Percentiles rank a stretch among this genome's conserved stretches.
Evolutionary conservation across 2,329 filamentous ascomycete species (phyloP).

Genomic region (Aspergillus uvarum): DNA sequence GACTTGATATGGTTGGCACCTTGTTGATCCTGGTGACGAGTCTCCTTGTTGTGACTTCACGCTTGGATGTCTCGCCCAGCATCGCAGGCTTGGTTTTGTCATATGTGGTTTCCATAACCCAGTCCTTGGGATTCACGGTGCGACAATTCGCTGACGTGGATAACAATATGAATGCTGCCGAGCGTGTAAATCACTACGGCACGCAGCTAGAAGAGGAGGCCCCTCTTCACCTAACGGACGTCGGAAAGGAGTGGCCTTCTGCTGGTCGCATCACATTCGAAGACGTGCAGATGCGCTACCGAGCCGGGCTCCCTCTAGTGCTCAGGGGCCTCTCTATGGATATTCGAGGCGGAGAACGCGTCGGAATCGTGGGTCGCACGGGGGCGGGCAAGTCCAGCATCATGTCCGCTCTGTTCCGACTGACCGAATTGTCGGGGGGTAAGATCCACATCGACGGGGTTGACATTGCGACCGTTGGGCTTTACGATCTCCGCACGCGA

Average conservation of each 20-base stretch:
- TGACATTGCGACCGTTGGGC: slow-evolving; percentile 42
- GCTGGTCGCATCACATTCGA: slow-evolving; percentile 77
- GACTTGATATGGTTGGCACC: slow-evolving; percentile 81
- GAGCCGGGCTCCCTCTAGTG: slow-evolving; percentile 69
- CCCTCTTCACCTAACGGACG: slow-evolving; percentile 70
- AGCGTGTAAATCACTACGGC: slow-evolving; percentile 88
- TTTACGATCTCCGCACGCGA: slow-evolving; percentile 44
- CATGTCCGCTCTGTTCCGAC: slow-evolving; percentile 47
- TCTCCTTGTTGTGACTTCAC: slow-evolving; percentile 86
- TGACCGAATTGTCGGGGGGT: slow-evolving; percentile 43
- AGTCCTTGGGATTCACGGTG: slow-evolving; percentile 95
- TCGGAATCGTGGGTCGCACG: slow-evolving; percentile 49
- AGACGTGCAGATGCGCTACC: slow-evolving; percentile 76
- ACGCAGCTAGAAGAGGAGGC: slow-evolving; percentile 85
- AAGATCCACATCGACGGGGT: slow-evolving; percentile 46
- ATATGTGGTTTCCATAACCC: slow-evolving; percentile 89
- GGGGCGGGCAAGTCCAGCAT: slow-evolving; percentile 50
- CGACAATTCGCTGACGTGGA: slow-evolving; percentile 93
- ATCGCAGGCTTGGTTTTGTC: slow-evolving; percentile 85
- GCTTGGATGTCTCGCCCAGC: slow-evolving; percentile 80
- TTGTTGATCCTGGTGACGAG: slow-evolving; percentile 82
- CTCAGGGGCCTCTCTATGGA: slow-evolving; percentile 62
- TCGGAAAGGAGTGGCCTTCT: slow-evolving; percentile 78
- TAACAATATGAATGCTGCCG: slow-evolving; percentile 96
- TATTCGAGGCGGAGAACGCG: slow-evolving; percentile 47